Evolutionary conservation across 2,329 filamentous ascomycete genomes (phyloP).

Genomic region (Sporothrix phasma): DNA sequence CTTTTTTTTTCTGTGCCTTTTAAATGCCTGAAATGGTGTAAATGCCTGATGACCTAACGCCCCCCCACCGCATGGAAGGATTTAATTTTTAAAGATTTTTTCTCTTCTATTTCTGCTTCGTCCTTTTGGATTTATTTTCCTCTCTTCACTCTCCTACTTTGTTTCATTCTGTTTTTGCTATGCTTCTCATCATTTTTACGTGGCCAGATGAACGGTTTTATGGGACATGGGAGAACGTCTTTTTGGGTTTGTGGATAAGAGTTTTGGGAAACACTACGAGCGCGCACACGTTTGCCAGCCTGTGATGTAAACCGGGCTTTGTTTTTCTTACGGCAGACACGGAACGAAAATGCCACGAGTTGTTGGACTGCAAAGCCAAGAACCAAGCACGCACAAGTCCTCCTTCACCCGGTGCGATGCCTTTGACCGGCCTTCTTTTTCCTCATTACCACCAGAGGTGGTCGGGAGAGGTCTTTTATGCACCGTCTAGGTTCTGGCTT

Average conservation of each 20-base stretch:
- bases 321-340: not conserved
- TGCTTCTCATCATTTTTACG: not conserved
- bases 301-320: constrained; percentile 9
- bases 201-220: constrained; percentile 13
- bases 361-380: not conserved
- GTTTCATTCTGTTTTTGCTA: not conserved
- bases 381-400: not conserved
- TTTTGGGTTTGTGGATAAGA: not conserved
- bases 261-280: not conserved
- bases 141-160: not conserved
- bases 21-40: constrained; percentile 21
- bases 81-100: constrained; percentile 20
- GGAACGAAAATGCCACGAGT: no score
- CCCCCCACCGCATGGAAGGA: constrained; percentile 20
- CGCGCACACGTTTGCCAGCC: not conserved
- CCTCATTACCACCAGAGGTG: not conserved
- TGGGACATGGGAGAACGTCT: constrained; percentile 8
- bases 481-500: not conserved
- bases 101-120: constrained; percentile 3
- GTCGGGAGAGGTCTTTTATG: not conserved
- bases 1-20: constrained; percentile 9
- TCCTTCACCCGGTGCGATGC: not conserved
- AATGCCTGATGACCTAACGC: constrained; percentile 21
- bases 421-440: not conserved
- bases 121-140: not conserved